A percentile compares a stretch with the other conserved stretches of the same genome.
Evolutionary conservation across 306 rosid species (phyloP).

Genomic region (Biancaea sappan): DNA sequence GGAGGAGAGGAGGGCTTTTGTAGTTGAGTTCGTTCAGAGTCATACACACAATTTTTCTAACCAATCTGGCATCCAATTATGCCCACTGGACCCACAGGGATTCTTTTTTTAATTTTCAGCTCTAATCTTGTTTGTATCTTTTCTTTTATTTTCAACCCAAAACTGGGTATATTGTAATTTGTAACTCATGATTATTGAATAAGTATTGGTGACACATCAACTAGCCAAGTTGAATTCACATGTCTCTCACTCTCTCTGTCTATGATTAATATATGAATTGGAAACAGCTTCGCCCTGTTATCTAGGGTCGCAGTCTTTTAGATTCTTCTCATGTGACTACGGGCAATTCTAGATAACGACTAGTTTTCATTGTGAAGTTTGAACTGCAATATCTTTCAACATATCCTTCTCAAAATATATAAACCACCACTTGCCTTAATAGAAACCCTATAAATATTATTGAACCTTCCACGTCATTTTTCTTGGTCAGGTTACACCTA

Average conservation of each 20-base stretch:
- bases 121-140: slow-evolving; percentile 4
- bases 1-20: slow-evolving; percentile 43
- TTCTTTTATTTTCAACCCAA: slow-evolving; percentile 6
- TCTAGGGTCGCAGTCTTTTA: slow-evolving; percentile 39
- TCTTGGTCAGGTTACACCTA: background rate
- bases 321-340: slow-evolving; percentile 46
- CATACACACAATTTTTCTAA: slow-evolving; percentile 33
- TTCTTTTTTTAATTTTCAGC: slow-evolving; percentile 37
- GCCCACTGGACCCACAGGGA: slow-evolving; percentile 43
- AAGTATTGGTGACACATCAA: slow-evolving; percentile 30
- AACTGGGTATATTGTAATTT: slow-evolving; percentile 36
- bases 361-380: background rate
- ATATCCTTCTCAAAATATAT: slow-evolving; percentile 5
- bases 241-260: slow-evolving; percentile 1
- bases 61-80: slow-evolving; percentile 46
- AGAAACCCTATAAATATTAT: background rate
- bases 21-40: slow-evolving; percentile 42
- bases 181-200: slow-evolving; percentile 24
- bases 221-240: slow-evolving; percentile 10
- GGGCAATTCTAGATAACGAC: slow-evolving; percentile 19
- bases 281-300: background rate
- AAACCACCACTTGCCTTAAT: background rate
- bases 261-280: background rate
- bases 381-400: background rate
- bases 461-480: background rate